Evolutionary conservation across 1,284 basidiomycete species (phyloP), one percentile per base, ranked within the genome.

Genomic region (Sporisorium graminicola): DNA sequence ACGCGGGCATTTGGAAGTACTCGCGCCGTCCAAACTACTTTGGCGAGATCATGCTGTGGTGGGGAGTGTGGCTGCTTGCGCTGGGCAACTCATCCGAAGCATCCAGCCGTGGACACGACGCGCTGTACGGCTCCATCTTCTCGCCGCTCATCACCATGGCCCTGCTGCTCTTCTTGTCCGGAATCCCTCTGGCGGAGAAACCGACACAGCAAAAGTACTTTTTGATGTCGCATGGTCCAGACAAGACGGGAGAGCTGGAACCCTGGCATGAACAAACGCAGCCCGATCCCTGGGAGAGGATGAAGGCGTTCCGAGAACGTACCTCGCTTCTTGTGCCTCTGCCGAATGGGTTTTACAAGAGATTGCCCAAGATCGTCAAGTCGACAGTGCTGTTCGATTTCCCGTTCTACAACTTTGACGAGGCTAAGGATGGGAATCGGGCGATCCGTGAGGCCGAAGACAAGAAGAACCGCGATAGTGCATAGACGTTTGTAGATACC

Each of bases 141-240:
- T 82, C 81, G 37, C 82, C 82, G 0, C 56, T 83, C 60, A 79
- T 84, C 73, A 84, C 82, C 60, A 79, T 82, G 63, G 53, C 74
- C 18, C 70, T 82, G 18, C 57, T 62, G 51, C 59, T 69, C 90
- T 42, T 86, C 92, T 20, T 88, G 3, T 91, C 91, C 3, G 92
- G 92, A 3, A 82, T 93, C 18, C 92, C 92, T 0, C 90, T 90
- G 0, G 91, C 91, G 1, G 91, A 92, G 82, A 92, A 92, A 83
- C 91, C 91, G 0, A 88, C 89, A 22, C 91, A 91, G 5, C 89
- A 90, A 79, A 89, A 88, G 74, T 91, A 89, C 81, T 92, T 89
- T 84, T 86, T 91, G 54, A 87, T 91, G 82, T 88, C 89, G 20
- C 82, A 79, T 43, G 80, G 69, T 4, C 68, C 72, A 13, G 64